Conservation (phyloP, 1,284 basidiomycete genomes). For the Sanghuangporus weigelae region DNA sequence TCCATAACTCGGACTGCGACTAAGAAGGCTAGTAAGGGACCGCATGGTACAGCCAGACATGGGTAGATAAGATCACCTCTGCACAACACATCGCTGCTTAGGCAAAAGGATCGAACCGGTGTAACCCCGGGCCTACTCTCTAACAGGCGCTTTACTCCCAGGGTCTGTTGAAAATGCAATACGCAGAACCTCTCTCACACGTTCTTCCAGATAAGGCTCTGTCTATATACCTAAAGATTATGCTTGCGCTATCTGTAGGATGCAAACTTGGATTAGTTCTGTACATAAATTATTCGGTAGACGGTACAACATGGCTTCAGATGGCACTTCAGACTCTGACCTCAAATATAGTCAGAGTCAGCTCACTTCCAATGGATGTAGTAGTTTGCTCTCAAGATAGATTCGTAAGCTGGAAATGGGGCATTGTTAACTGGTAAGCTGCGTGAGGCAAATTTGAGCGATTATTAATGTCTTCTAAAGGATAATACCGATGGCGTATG, state of each 20-base stretch:
- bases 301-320: neutral
- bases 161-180: neutral
- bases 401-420: neutral
- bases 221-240: neutral
- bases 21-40: too few species aligned
- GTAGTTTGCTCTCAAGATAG: neutral
- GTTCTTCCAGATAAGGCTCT: neutral
- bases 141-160: conserved; percentile 4
- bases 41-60: too few species aligned
- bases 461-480: neutral
- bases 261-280: neutral
- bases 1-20: too few species aligned
- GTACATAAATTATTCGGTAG: neutral
- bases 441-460: neutral
- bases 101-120: too few species aligned
- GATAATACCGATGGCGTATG: neutral
- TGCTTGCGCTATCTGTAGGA: neutral
- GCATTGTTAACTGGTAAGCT: neutral
- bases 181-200: conserved; percentile 5
- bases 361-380: neutral
- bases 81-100: too few species aligned
- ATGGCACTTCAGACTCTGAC: neutral
- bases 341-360: neutral
- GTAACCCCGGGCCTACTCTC: too few species aligned
- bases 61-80: too few species aligned